These are phyloP conservation scores for Kockovaella imperatae DNA, from an alignment of 768 basidiomycete genomes.

Conservation along the genomic window DNA sequence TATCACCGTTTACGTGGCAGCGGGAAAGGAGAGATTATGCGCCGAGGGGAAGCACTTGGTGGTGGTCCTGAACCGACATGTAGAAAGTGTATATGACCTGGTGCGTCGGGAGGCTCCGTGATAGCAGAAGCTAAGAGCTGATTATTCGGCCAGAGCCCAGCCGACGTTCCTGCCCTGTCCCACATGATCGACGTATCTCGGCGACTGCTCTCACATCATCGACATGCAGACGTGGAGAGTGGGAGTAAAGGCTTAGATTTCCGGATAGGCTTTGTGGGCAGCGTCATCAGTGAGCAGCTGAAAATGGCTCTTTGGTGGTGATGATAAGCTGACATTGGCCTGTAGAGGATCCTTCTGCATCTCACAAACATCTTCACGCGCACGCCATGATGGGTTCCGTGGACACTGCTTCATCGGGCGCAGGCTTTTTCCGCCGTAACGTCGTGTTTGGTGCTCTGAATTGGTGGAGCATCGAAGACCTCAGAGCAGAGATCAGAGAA, in stretches of 20 bases:
- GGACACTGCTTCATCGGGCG: conserved; percentile 23
- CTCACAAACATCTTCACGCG: conserved; percentile 32
- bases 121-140: neutral
- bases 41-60: conserved; percentile 28
- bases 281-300: conserved; percentile 17
- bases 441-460: conserved; percentile 29
- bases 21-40: conserved; percentile 26
- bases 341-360: conserved; percentile 33
- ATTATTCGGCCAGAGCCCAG: conserved; percentile 17
- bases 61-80: conserved; percentile 27
- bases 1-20: conserved; percentile 23
- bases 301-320: neutral
- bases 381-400: conserved; percentile 28
- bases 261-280: conserved; percentile 32
- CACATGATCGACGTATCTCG: conserved; percentile 20
- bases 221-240: conserved; percentile 12
- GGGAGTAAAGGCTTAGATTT: conserved; percentile 11
- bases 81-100: conserved; percentile 32
- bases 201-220: conserved; percentile 3
- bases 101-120: conserved; percentile 13
- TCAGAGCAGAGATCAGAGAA: conserved; percentile 53
- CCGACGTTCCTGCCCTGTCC: conserved; percentile 28
- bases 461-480: conserved; percentile 34
- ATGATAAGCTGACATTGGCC: neutral
- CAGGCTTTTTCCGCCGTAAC: conserved; percentile 30